Conservation (phyloP, 345 rosid genomes). For the Lagerstroemia speciosa region DNA sequence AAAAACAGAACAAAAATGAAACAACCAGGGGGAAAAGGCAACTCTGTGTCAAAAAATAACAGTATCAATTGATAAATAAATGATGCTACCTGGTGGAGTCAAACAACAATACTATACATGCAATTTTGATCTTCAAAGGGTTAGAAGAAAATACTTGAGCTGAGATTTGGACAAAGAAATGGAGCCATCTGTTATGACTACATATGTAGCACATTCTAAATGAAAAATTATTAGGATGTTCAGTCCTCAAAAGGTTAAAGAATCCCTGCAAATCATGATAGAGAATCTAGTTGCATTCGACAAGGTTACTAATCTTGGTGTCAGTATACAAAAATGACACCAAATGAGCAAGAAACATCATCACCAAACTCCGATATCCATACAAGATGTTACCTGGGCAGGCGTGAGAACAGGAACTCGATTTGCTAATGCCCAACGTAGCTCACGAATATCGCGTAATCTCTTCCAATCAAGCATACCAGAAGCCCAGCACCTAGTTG, state of each 20-base stretch:
- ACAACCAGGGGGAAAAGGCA: not conserved
- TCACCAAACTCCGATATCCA: not conserved
- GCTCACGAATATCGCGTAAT: conserved; percentile 95
- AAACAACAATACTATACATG: not conserved
- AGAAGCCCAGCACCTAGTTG: conserved; percentile 83
- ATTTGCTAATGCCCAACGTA: conserved; percentile 87
- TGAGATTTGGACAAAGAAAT: not conserved
- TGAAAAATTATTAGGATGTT: not conserved
- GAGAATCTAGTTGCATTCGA: not conserved
- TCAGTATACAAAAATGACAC: not conserved
- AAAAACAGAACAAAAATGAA: not conserved
- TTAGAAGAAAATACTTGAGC: not conserved
- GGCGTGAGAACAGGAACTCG: conserved; percentile 96
- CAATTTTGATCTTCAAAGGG: not conserved
- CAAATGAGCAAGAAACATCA: not conserved
- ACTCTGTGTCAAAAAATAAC: no score
- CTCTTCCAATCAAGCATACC: conserved; percentile 98
- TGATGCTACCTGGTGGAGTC: no score
- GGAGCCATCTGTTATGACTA: not conserved
- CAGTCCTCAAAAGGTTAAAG: not conserved
- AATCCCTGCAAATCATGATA: not conserved
- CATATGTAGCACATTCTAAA: not conserved
- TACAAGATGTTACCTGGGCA: conserved; percentile 53
- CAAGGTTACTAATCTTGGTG: not conserved
- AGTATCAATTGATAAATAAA: no score